Evolutionary conservation across 441 rosid genomes (phyloP).

Genomic region (Pelargonium fulgidum): DNA sequence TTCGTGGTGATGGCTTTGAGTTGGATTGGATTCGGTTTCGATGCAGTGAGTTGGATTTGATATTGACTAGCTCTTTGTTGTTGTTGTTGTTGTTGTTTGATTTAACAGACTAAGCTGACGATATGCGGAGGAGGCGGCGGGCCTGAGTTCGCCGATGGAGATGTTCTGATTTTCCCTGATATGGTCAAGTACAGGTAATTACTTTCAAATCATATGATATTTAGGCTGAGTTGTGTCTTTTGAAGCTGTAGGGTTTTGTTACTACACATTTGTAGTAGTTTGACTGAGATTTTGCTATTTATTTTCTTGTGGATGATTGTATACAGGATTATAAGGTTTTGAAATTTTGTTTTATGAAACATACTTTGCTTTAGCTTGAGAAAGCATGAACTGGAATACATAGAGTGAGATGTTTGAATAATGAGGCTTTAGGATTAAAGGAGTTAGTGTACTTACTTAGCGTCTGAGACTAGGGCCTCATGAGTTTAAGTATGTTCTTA

Average conservation of each 20-base stretch:
- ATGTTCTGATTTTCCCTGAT: conserved; percentile 82
- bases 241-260: neutral
- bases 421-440: neutral
- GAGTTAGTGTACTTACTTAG: no score
- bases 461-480: no score
- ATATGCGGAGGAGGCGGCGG: conserved; percentile 62
- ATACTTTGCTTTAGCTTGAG: no score
- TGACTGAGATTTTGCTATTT: no score
- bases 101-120: conserved; percentile 54
- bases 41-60: conserved; percentile 5
- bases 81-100: neutral
- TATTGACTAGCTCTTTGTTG: neutral
- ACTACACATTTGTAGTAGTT: neutral
- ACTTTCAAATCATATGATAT: neutral
- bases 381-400: no score
- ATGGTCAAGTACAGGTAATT: conserved; percentile 79
- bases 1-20: neutral
- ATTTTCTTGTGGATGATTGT: no score
- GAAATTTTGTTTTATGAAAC: no score
- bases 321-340: no score
- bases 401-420: no score
- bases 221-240: no score
- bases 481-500: neutral
- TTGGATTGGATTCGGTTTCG: neutral
- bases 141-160: conserved; percentile 46